Conservation (phyloP, 768 basidiomycete genomes). For the Saitozyma podzolica region DNA sequence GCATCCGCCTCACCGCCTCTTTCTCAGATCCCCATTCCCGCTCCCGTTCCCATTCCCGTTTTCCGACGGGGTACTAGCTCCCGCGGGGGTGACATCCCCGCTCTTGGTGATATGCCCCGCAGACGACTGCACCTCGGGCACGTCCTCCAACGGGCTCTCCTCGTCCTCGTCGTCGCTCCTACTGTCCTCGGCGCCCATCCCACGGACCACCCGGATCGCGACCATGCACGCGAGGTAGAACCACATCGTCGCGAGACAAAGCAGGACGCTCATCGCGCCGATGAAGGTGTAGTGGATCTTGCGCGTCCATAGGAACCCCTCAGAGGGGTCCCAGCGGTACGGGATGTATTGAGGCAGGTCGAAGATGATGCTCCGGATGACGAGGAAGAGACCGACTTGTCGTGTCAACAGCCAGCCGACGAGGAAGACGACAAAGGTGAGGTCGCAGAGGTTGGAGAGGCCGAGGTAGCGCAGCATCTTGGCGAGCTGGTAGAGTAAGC, state of each 20-base stretch:
- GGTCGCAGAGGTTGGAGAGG: slow-evolving; percentile 66
- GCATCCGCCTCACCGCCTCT: no score
- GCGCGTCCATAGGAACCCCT: slow-evolving; percentile 62
- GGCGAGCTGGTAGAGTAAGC: slow-evolving; percentile 62
- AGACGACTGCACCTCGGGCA: not conserved
- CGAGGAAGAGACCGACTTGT: slow-evolving; percentile 73
- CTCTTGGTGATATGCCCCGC: no score
- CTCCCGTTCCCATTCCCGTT: no score
- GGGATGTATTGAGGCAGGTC: slow-evolving; percentile 60
- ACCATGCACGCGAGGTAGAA: slow-evolving; percentile 80
- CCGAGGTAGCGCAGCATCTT: slow-evolving; percentile 92
- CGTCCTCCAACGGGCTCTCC: slow-evolving; percentile 4
- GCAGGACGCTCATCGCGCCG: slow-evolving; percentile 47
- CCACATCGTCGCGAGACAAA: slow-evolving; percentile 68
- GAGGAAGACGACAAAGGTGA: slow-evolving; percentile 76
- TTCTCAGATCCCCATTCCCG: no score
- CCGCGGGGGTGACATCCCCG: no score
- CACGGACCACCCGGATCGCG: slow-evolving; percentile 75
- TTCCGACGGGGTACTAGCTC: no score
- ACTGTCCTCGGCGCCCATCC: slow-evolving; percentile 74
- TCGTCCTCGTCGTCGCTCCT: slow-evolving; percentile 65
- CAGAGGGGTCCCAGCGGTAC: slow-evolving; percentile 63
- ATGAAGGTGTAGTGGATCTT: slow-evolving; percentile 58
- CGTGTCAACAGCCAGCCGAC: slow-evolving; percentile 88
- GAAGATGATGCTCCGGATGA: slow-evolving; percentile 64